phyloP scores from a whole-genome alignment of 2,329 filamentous ascomycete species.

The Arachnopeziza araneosa region DNA sequence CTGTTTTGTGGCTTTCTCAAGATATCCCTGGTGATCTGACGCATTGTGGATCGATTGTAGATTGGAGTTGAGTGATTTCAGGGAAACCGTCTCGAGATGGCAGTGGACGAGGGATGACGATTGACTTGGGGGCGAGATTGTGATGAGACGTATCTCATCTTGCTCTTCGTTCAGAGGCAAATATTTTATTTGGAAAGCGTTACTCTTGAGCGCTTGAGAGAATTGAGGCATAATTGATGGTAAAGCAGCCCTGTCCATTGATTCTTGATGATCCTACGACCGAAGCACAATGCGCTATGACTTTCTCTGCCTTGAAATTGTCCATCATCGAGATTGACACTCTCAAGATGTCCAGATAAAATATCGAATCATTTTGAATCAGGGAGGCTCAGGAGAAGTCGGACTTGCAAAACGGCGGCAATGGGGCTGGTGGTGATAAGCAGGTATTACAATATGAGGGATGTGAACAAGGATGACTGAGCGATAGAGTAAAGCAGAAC shows the following conservation, averaged over 20 bases:
- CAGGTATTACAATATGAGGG: too few relatives aligned
- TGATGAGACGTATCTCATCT: conserved; percentile 10
- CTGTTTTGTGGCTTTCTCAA: neutral
- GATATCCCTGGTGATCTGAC: neutral
- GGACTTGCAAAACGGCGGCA: too few relatives aligned
- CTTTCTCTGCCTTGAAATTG: too few relatives aligned
- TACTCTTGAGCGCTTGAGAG: neutral
- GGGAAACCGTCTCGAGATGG: conserved; percentile 3
- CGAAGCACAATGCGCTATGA: too few relatives aligned
- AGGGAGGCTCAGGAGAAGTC: too few relatives aligned
- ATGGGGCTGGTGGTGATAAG: too few relatives aligned
- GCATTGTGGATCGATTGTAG: neutral
- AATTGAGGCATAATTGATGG: neutral
- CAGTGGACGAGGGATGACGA: neutral
- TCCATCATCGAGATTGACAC: too few relatives aligned
- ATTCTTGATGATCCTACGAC: neutral
- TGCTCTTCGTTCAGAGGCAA: conserved; percentile 22
- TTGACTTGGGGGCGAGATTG: neutral
- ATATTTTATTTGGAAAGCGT: neutral
- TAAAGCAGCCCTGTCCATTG: neutral
- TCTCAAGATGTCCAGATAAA: too few relatives aligned
- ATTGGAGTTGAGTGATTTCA: neutral
- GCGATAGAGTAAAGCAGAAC: too few relatives aligned
- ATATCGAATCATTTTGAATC: too few relatives aligned
- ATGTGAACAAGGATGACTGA: too few relatives aligned